Evolutionary conservation across 1,284 basidiomycete genomes (phyloP).

Genomic region (Retiboletus flavoniger): DNA sequence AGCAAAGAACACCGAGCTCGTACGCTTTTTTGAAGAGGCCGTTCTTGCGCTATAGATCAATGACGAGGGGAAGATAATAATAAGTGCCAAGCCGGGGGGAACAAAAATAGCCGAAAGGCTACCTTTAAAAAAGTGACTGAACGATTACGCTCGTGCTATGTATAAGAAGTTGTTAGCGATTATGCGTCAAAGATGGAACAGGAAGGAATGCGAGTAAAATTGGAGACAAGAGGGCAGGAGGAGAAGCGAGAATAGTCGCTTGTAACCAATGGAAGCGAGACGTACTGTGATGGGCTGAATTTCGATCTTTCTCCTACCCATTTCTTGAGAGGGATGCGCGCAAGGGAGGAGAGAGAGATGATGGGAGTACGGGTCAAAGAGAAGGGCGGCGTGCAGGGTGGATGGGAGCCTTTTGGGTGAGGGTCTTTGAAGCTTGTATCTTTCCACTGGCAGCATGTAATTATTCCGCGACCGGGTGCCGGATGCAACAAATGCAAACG

Average conservation of each 20-base stretch:
- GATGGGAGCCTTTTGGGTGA: slow-evolving; percentile 36
- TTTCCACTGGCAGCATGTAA: slow-evolving; percentile 37
- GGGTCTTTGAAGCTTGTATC: slow-evolving; percentile 37
- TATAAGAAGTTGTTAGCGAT: slow-evolving; percentile 31
- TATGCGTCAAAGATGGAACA: slow-evolving; percentile 33
- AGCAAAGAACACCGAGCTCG: slow-evolving; percentile 76
- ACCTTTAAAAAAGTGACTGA: slow-evolving; percentile 90
- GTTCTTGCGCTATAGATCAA: slow-evolving; percentile 65
- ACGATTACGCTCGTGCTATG: slow-evolving; percentile 86
- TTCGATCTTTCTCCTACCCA: slow-evolving; percentile 89
- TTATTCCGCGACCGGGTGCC: slow-evolving; percentile 40
- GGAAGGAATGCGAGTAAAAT: slow-evolving; percentile 26
- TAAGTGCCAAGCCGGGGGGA: slow-evolving; percentile 44
- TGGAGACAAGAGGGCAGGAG: slow-evolving; percentile 23
- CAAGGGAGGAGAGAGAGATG: slow-evolving; percentile 16
- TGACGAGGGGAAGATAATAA: slow-evolving; percentile 36
- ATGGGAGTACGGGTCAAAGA: slow-evolving; percentile 23
- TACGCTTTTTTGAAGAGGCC: slow-evolving; percentile 91
- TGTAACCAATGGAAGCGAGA: slow-evolving; percentile 25
- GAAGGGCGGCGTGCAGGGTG: slow-evolving; percentile 19
- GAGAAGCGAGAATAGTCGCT: slow-evolving; percentile 31
- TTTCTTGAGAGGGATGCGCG: slow-evolving; percentile 31
- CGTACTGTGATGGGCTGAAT: slow-evolving; percentile 82
- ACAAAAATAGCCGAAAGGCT: slow-evolving; percentile 51
- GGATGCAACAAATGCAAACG: slow-evolving; percentile 36